These are phyloP conservation scores for Moricandia arvensis DNA, from an alignment of 345 rosid genomes.

Conservation along the genomic window DNA sequence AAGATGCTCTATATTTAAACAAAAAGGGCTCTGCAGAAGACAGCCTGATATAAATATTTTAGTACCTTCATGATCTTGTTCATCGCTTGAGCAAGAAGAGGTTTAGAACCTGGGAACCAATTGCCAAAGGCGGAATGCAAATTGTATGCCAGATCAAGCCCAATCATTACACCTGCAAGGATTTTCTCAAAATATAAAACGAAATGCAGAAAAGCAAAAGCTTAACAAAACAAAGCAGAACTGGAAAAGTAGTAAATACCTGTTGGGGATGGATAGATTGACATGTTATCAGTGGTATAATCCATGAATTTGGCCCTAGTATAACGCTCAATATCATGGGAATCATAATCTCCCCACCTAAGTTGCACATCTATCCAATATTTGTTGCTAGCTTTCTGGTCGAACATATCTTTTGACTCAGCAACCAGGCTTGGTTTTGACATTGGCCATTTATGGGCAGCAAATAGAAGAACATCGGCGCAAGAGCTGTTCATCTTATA, in stretches of 20 bases:
- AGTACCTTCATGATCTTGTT: slow-evolving; percentile 98
- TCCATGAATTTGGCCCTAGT: slow-evolving; percentile 99
- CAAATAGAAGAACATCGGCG: slow-evolving; percentile 97
- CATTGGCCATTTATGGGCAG: slow-evolving; percentile 99
- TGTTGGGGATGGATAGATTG: slow-evolving; percentile 99
- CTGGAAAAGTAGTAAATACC: slow-evolving; percentile 43
- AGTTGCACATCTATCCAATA: slow-evolving; percentile 99
- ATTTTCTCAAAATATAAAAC: not conserved
- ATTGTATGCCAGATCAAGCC: slow-evolving; percentile 95
- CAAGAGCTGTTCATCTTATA: slow-evolving; percentile 99
- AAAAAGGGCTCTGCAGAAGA: not conserved
- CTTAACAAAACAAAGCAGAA: not conserved
- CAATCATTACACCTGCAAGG: slow-evolving; percentile 92
- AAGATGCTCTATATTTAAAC: not conserved
- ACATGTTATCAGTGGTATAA: slow-evolving; percentile 98
- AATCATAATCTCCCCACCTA: slow-evolving; percentile 99
- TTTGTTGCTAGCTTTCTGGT: slow-evolving; percentile 97
- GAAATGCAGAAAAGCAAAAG: not conserved
- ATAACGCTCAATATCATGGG: slow-evolving; percentile 97
- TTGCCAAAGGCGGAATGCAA: slow-evolving; percentile 99
- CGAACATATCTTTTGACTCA: slow-evolving; percentile 96
- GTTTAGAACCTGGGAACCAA: slow-evolving; percentile 99
- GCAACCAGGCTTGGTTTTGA: slow-evolving; percentile 99
- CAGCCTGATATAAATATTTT: not conserved
- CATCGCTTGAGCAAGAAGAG: slow-evolving; percentile 98